Base-by-base conservation (phyloP, 345 rosid species). In the Abelmoschus esculentus region DNA sequence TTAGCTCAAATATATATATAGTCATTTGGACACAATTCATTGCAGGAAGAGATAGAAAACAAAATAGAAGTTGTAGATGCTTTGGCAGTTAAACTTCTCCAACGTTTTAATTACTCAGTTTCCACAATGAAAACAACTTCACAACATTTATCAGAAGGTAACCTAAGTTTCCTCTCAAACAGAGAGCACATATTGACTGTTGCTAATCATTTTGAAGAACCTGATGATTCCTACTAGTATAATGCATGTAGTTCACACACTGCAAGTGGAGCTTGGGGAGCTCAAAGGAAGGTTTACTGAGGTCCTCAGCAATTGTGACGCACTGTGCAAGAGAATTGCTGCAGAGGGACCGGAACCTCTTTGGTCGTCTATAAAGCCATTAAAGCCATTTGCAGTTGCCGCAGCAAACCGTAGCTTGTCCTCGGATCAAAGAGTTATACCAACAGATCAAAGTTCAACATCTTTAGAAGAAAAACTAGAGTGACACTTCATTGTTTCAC, bases 41-140 rank as follows among this genome's bases (percentile, higher is more conserved):
- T 83, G 65, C 84, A 95, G 99, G 99, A 90, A 79, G 96, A 85
- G 65, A 75, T 90, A 63, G 99, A 91, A 80, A 88, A 90, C 88
- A 88, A 84, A 85, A 91, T 91, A 70, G 96, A 95, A 84, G 90
- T 91, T 47, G 92, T 83, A 3, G 97, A 95, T 85, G 97, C 96
- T 75, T 83, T 95, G 89, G 86, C 96, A 8, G 76, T 81, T 70
- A 95, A 95, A 84, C 96, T 95, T 67, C 77, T 84, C 67, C 93
- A 91, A 78, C 81, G 97, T 19, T 90, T 83, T 78, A 85, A 84
- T 72, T 60, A 83, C 82, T 90, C 97, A 0, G 90, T 74, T 47
- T 87, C 96, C 18, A 71, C 91, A 38, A 88, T 88, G 96, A 85
- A 85, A 80, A 82, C 90, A 3, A 83, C 90, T 60, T 84, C 96